Evolutionary conservation across 257 asterid species (phyloP), one percentile per base, ranked within the genome.

Genomic region (Plantago elongata): DNA sequence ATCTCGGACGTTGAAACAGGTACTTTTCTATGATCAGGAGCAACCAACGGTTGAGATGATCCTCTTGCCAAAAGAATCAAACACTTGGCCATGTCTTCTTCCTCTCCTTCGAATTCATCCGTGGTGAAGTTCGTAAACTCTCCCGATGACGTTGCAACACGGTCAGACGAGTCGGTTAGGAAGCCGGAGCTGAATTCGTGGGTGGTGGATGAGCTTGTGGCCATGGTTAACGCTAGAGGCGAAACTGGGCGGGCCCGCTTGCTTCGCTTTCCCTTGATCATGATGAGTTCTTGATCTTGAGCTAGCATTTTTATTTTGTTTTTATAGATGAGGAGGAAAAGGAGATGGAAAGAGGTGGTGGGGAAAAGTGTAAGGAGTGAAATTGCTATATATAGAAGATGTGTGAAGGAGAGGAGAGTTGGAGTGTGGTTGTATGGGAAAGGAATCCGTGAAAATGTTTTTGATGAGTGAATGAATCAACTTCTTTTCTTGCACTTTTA

Each of bases 61-160:
- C 95, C 96, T 66, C 68, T 88, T 46, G 97, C 90, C 13, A 93
- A 56, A 50, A 90, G 92, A 37, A 93, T 89, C 58, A 93, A 78
- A 54, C 96, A 87, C 52, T 81, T 78, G 54, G 97, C 99, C 75
- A 83, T 82, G 46, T 93, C 91, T 68, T 85, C 88, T 8, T 93
- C 99, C 65, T 93, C 91, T 60, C 83, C 86, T 6, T 87, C 94
- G 61, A 89, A 90, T 34, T 79, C 84, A 0, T 60, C 64, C 0
- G 51, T 59, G 30, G 29, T 14, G 3, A 51, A 14, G 14, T 61
- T 79, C 0, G 67, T 54, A 15, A 58, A 30, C 15, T 65, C 79
- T 1, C 68, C 69, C 0, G 82, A 80, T 8, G 78, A 65, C 0
- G 74, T 9, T 12, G 55, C 57, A 3, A 65, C 15, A 0, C 61